A percentile compares a stretch with the other conserved stretches of the same genome.
These are phyloP conservation scores for Silene latifolia DNA, from an alignment of 148 eudicot species.

Conservation along the genomic window DNA sequence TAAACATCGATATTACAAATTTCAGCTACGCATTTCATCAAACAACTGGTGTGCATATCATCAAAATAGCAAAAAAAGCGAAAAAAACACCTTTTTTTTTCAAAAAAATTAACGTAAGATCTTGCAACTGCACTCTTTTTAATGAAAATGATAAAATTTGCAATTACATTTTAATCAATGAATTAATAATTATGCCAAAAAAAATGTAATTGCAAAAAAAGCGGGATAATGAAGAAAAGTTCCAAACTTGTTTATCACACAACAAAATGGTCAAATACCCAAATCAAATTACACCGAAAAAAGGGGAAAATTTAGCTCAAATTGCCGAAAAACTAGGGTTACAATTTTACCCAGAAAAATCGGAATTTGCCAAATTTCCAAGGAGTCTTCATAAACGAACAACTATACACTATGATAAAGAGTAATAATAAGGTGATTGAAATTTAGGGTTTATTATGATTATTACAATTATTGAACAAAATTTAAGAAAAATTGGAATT, in stretches of 20 bases:
- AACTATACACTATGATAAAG: not conserved
- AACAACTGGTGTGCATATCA: slow-evolving; percentile 27
- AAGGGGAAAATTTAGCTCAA: not conserved
- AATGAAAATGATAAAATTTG: not conserved
- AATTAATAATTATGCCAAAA: not conserved
- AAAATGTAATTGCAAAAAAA: slow-evolving; percentile 14
- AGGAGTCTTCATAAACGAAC: slow-evolving; percentile 61
- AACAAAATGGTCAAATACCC: slow-evolving; percentile 21
- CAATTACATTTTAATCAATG: not conserved
- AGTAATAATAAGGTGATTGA: not conserved
- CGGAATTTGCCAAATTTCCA: slow-evolving; percentile 29
- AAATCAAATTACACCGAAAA: slow-evolving; percentile 11
- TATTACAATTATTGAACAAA: not conserved
- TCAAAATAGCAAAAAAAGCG: not conserved
- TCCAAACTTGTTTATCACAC: slow-evolving; percentile 3
- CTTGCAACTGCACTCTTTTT: slow-evolving; percentile 3
- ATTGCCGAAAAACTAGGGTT: slow-evolving; percentile 21
- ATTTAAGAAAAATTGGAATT: not conserved
- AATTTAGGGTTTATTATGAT: slow-evolving; percentile 21
- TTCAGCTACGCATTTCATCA: slow-evolving; percentile 22
- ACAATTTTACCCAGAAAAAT: slow-evolving; percentile 36
- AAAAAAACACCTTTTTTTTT: not conserved
- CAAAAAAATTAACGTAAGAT: not conserved
- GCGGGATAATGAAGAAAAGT: not conserved
- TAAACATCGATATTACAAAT: not conserved